These are phyloP conservation scores for Raphanus hybrid DNA, from an alignment of 441 rosid genomes.

Conservation along the genomic window DNA sequence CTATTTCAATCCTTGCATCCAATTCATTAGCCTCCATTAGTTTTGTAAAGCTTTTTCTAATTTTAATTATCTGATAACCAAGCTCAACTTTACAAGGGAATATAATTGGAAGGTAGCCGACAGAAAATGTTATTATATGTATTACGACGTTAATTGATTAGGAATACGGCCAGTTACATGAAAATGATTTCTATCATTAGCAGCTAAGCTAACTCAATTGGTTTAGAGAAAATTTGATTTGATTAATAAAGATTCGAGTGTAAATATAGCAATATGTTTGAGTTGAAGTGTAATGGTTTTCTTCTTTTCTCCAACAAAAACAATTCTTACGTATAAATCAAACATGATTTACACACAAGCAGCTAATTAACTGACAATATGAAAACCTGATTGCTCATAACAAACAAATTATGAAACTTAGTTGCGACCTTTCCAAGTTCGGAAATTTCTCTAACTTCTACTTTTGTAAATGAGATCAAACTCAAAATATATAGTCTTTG, in stretches of 20 bases:
- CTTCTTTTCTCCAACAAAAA: neutral
- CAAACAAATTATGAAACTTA: neutral
- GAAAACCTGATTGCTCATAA: neutral
- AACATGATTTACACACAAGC: neutral
- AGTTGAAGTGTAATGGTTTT: neutral
- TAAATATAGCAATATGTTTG: conserved; percentile 1
- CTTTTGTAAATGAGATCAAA: neutral
- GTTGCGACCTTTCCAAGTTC: neutral
- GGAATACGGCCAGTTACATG: conserved; percentile 10
- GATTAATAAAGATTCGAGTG: neutral
- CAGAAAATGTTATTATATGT: conserved; percentile 1
- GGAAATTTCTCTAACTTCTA: neutral
- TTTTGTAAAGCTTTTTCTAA: conserved; percentile 2
- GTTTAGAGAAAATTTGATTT: neutral
- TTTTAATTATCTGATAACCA: conserved; percentile 13
- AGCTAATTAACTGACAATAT: neutral
- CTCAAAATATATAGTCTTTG: neutral
- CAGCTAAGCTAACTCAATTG: conserved; percentile 7
- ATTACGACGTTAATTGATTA: conserved; percentile 4
- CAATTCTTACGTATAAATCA: neutral
- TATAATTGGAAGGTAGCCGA: conserved; percentile 30
- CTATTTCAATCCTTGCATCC: conserved; percentile 25
- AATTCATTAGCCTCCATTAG: conserved; percentile 14
- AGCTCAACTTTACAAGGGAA: conserved; percentile 17
- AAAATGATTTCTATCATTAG: neutral